A percentile compares a stretch with the other conserved stretches of the same genome.
phyloP scores from a whole-genome alignment of 768 basidiomycete species.

The Suillus alpinus region DNA sequence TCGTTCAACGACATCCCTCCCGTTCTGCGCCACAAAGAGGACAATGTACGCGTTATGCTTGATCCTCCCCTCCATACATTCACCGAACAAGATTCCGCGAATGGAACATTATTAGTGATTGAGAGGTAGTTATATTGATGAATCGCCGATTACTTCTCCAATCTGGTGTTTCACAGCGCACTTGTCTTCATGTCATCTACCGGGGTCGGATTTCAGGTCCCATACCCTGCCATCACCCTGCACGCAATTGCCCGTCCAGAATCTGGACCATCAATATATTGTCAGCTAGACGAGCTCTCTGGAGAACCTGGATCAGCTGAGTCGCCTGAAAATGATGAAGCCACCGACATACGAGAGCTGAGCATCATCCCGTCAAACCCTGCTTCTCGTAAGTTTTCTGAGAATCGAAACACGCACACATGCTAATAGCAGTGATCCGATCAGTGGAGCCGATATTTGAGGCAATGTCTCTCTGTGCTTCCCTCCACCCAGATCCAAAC shows the following conservation, averaged over 20 bases:
- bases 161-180: slow-evolving; percentile 41
- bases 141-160: slow-evolving; percentile 4
- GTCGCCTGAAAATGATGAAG: slow-evolving; percentile 35
- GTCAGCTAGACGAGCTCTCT: slow-evolving; percentile 82
- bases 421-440: slow-evolving; percentile 1
- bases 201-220: slow-evolving; percentile 75
- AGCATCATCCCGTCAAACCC: slow-evolving; percentile 64
- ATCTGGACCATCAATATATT: slow-evolving; percentile 75
- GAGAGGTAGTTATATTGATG: slow-evolving; percentile 59
- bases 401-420: background rate
- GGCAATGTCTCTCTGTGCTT: slow-evolving; percentile 79
- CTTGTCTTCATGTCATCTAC: slow-evolving; percentile 74
- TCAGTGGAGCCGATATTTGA: slow-evolving; percentile 85
- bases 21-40: slow-evolving; percentile 70
- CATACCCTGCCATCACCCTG: slow-evolving; percentile 87
- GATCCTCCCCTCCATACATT: slow-evolving; percentile 70
- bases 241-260: slow-evolving; percentile 86
- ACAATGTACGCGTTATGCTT: slow-evolving; percentile 63
- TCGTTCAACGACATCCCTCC: slow-evolving; percentile 87
- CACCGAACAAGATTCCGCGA: slow-evolving; percentile 43
- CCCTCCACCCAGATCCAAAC: slow-evolving; percentile 74
- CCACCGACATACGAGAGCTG: slow-evolving; percentile 73
- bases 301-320: slow-evolving; percentile 33
- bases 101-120: slow-evolving; percentile 78
- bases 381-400: slow-evolving; percentile 51